Evolutionary conservation across 768 basidiomycete species (phyloP).

Genomic region (Serendipita vermifera): DNA sequence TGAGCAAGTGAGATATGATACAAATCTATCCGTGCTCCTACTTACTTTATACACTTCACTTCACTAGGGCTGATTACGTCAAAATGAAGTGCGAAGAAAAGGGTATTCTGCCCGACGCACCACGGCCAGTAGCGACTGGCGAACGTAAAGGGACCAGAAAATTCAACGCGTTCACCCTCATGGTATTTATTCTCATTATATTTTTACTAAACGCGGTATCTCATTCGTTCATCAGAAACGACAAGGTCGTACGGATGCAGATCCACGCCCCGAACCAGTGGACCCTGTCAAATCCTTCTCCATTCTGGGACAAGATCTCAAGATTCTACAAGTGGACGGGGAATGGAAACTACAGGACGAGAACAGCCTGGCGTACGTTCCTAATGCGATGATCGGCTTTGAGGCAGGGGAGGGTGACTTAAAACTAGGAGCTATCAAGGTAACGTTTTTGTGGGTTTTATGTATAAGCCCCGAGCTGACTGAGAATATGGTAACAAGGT

Average conservation of each 20-base stretch:
- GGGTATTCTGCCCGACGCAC: constrained; percentile 41
- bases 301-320: background rate
- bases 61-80: constrained; percentile 76
- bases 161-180: constrained; percentile 1
- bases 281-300: background rate
- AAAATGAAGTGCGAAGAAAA: constrained; percentile 96
- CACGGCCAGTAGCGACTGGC: background rate
- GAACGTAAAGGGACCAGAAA: background rate
- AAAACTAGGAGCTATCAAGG: background rate
- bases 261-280: background rate
- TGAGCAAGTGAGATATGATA: constrained; percentile 60
- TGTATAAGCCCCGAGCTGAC: background rate
- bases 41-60: background rate
- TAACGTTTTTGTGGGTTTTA: background rate
- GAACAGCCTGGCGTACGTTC: background rate
- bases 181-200: background rate
- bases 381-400: background rate
- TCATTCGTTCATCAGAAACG: background rate
- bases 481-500: background rate
- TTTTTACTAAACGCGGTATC: background rate
- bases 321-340: background rate
- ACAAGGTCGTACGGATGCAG: background rate
- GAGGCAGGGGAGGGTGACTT: background rate
- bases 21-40: background rate
- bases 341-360: background rate